These are phyloP conservation scores for Cavenderia fasciculata DNA, from an alignment of 78 protist genomes.

Conservation along the genomic window DNA sequence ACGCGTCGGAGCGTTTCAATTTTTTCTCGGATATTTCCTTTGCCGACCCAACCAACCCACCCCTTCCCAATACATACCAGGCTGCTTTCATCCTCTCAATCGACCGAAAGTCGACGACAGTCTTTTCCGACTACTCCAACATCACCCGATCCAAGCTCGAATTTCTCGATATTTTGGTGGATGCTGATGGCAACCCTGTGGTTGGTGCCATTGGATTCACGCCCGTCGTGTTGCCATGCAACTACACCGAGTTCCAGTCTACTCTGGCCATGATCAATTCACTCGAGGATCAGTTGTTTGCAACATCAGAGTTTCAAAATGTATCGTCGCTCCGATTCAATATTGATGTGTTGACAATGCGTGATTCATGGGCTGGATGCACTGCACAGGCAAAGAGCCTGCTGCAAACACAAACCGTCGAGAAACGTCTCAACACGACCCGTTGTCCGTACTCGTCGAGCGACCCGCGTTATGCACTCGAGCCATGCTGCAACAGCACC, in stretches of 20 bases:
- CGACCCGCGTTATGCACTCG: conserved; percentile 1
- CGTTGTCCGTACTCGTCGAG: conserved; percentile 14
- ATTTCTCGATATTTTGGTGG: conserved; percentile 17
- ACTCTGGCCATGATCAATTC: not conserved
- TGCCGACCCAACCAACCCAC: not conserved
- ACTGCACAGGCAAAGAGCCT: not conserved
- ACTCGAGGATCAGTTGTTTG: not conserved
- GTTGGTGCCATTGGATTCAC: not conserved
- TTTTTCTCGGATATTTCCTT: conserved; percentile 4
- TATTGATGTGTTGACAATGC: conserved; percentile 40
- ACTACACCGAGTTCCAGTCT: not conserved
- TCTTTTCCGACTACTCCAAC: not conserved
- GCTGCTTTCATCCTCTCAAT: conserved; percentile 47
- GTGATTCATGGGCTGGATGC: conserved; percentile 55
- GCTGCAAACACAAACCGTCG: not conserved
- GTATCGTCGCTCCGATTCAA: conserved; percentile 19
- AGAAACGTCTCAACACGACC: not conserved
- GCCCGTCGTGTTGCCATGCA: not conserved
- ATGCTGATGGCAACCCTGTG: conserved; percentile 7
- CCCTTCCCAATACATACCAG: not conserved
- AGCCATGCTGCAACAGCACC: conserved; percentile 56
- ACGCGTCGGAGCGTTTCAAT: not conserved
- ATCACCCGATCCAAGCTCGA: not conserved
- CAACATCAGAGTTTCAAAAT: not conserved
- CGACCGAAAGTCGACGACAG: not conserved